phyloP scores from a whole-genome alignment of 306 rosid genomes.

The Alnus glutinosa region DNA sequence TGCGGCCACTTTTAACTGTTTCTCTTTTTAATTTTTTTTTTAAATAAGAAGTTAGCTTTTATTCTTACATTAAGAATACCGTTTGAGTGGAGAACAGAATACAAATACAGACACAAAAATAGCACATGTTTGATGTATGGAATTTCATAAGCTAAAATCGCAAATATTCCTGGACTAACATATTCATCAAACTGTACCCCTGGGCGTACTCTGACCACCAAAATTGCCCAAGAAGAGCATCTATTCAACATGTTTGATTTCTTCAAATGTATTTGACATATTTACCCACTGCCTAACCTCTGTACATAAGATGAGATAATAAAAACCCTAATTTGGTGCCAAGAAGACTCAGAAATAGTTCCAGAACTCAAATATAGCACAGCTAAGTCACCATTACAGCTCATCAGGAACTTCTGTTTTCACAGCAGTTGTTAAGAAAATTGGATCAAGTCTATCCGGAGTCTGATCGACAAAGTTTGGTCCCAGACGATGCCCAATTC shows the following conservation, averaged over 20 bases:
- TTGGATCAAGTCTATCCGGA: slow-evolving; percentile 2
- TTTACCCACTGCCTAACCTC: background rate
- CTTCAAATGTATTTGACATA: background rate
- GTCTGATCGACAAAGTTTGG: slow-evolving; percentile 23
- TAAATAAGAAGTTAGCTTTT: no score
- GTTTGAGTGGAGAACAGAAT: no score
- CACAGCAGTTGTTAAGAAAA: background rate
- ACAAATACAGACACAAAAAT: no score
- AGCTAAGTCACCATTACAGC: background rate
- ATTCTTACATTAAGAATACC: no score
- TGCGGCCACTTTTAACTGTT: no score
- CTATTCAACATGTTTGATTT: background rate
- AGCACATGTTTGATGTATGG: no score
- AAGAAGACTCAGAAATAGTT: no score
- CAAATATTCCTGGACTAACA: no score
- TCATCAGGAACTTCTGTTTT: slow-evolving; percentile 22
- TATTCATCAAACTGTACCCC: background rate
- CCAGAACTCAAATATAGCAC: background rate
- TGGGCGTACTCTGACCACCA: background rate
- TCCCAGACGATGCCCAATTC: slow-evolving; percentile 79
- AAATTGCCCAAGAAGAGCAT: background rate
- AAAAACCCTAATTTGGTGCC: background rate
- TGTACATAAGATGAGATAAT: no score
- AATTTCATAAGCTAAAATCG: no score
- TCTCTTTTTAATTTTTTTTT: no score